Base-by-base conservation (phyloP, 2,329 filamentous ascomycete species). In the Aspergillus neotritici region DNA sequence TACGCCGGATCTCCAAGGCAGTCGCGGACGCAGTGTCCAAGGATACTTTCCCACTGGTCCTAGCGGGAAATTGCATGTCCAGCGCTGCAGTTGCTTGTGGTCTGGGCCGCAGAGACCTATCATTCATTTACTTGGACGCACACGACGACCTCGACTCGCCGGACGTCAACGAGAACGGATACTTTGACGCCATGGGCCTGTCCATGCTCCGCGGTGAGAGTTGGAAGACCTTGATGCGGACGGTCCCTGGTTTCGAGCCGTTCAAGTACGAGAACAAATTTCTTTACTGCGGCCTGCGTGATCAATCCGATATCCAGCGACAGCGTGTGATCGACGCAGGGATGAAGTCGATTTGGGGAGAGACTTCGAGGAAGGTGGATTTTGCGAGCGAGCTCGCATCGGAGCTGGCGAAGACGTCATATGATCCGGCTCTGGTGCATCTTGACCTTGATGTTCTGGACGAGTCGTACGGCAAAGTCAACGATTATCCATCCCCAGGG, bases 41-140 rank as follows among this genome's bases (percentile, higher is more conserved):
- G 0, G 36, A 50, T 1, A 63, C 59, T 0, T 71, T 71, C 41
- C 68, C 68, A 1, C 47, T 71, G 5, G 41, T 71, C 4, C 52
- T 72, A 0, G 62, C 69, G 0, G 67, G 67, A 0, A 70, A 71
- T 42, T 71, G 67, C 49, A 62, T 59, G 44, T 54, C 62, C 7
- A 63, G 54, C 17, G 63, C 62, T 0, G 67, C 61, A 3, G 63
- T 64, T 0, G 63, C 61, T 1, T 67, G 66, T 3, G 68, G 69
- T 0, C 41, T 70, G 4, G 16, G 44, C 0, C 42, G 43, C n/a
- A 29, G 43, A 4, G 52, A 58, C 11, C 51, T 67, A 2, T 52
- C 52, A 0, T 68, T 64, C 31, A 52, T 71, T 9, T 72, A 67
- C 55, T 70, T 73, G 37, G 69, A 72, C 36, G 69, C 68, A 3